Percentiles rank a stretch among this genome's conserved stretches.
phyloP scores from a whole-genome alignment of 441 rosid species.

The Theobroma grandiflorum region DNA sequence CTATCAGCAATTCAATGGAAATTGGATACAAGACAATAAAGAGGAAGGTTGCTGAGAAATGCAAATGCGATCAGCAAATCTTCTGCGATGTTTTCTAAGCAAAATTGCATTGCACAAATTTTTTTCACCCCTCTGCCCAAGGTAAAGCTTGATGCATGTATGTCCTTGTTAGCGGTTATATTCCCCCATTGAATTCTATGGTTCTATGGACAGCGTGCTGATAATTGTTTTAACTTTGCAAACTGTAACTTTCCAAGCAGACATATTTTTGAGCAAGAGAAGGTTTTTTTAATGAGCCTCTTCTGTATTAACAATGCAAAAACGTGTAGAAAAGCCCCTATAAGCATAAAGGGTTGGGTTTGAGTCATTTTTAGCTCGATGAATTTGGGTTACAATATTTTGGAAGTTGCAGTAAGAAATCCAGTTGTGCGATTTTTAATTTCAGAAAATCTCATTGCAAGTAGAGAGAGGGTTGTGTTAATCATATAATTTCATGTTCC shows the following conservation, averaged over 20 bases:
- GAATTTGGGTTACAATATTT: too few species aligned
- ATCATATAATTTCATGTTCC: neutral
- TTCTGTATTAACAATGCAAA: too few species aligned
- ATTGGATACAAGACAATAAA: conserved; percentile 40
- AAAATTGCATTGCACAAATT: neutral
- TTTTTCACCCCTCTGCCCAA: neutral
- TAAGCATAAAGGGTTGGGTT: too few species aligned
- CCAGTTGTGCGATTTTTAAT: neutral
- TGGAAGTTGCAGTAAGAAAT: too few species aligned
- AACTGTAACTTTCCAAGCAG: neutral
- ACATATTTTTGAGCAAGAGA: neutral
- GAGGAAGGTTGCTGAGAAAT: conserved; percentile 33
- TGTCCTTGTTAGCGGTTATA: neutral
- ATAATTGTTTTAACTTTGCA: neutral
- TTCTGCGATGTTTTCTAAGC: neutral
- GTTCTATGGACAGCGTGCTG: neutral
- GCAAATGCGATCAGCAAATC: conserved; percentile 34
- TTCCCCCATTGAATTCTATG: neutral
- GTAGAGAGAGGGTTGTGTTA: neutral
- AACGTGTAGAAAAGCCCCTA: too few species aligned
- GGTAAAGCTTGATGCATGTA: neutral
- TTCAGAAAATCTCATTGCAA: neutral
- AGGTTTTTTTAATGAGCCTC: too few species aligned
- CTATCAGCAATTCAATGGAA: conserved; percentile 26
- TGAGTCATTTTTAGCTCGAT: too few species aligned